Base-by-base conservation (phyloP, 257 asterid genomes). In the Solanum raphanifolium region DNA sequence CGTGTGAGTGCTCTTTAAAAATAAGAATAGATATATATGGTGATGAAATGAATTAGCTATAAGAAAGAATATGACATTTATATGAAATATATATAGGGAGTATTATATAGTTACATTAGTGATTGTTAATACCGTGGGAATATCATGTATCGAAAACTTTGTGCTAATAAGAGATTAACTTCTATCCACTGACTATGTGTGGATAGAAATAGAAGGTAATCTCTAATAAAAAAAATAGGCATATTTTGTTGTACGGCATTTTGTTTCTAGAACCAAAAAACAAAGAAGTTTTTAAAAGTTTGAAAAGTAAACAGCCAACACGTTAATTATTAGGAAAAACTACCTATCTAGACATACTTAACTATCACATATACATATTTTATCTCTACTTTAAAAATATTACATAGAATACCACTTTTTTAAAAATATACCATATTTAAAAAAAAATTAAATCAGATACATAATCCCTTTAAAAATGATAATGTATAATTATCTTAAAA, bases 101-200 rank as follows among this genome's bases (percentile, higher is more conserved):
- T 38, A 52, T 4, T 34, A 68, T 60, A 32, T 12, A 35, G 58
- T 76, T 38, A 55, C 23, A 55, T 55, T 55, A 23, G 4, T 76
- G 7, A 41, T 79, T 15, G 36, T 6, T 68, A 27, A 68, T 27
- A 68, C 9, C 25, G 38, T 27, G 65, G 38, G 38, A 35, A 7
- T 23, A 68, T 0, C 68, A 34, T 60, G n/a, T 86, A 39, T 52
- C 9, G 2, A 82, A 85, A 68, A 9, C 46, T 65, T 76, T 65
- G 69, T 69, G 87, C 32, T 7, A 4, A 79, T 79, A 52, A 52
- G 1, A 52, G 4, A 52, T 52, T 52, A 52, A 16, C 3, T 16
- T 52, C 0, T 52, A 2, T 48, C 0, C 58, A 48, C 58, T 0
- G 0, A 48, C 3, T 15, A 5, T 0, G 60, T 1, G 21, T 0